Evolutionary conservation across 768 basidiomycete species (phyloP).

Genomic region (Amanita rubescens): DNA sequence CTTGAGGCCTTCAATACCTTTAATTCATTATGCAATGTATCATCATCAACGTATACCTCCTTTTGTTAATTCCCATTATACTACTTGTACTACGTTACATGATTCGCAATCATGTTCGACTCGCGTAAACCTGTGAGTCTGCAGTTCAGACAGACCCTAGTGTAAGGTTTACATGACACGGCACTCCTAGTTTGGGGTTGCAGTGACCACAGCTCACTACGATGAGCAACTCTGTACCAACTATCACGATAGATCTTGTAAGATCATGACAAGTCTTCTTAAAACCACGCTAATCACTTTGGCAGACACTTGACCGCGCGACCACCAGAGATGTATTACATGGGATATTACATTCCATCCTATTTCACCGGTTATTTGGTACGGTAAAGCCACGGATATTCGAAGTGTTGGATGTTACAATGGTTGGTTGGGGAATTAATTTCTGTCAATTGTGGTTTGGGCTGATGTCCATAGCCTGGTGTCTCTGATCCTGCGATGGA

Average conservation of each 20-base stretch:
- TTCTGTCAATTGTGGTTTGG: neutral
- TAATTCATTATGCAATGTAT: neutral
- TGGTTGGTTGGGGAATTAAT: slow-evolving; percentile 45
- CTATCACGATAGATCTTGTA: slow-evolving; percentile 46
- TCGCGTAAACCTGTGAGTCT: too few species aligned
- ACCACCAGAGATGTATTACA: slow-evolving; percentile 68
- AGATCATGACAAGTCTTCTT: neutral
- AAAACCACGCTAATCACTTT: neutral
- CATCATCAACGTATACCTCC: neutral
- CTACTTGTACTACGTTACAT: too few species aligned
- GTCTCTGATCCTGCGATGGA: slow-evolving; percentile 70
- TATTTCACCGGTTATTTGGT: slow-evolving; percentile 81
- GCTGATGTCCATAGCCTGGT: slow-evolving; percentile 46
- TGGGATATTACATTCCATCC: slow-evolving; percentile 71
- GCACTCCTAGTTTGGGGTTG: slow-evolving; percentile 5
- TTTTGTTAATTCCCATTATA: too few species aligned
- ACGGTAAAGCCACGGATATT: slow-evolving; percentile 68
- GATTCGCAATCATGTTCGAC: neutral
- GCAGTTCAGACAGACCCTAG: too few species aligned
- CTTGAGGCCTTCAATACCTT: neutral
- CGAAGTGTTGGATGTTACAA: slow-evolving; percentile 78
- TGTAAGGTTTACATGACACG: too few species aligned
- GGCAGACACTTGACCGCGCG: slow-evolving; percentile 63
- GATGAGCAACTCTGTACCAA: slow-evolving; percentile 26
- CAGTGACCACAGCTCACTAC: neutral